A percentile compares a stretch with the other conserved stretches of the same genome.
phyloP scores from a whole-genome alignment of 176 grass and related monocot genomes.

The Panicum miliaceum region DNA sequence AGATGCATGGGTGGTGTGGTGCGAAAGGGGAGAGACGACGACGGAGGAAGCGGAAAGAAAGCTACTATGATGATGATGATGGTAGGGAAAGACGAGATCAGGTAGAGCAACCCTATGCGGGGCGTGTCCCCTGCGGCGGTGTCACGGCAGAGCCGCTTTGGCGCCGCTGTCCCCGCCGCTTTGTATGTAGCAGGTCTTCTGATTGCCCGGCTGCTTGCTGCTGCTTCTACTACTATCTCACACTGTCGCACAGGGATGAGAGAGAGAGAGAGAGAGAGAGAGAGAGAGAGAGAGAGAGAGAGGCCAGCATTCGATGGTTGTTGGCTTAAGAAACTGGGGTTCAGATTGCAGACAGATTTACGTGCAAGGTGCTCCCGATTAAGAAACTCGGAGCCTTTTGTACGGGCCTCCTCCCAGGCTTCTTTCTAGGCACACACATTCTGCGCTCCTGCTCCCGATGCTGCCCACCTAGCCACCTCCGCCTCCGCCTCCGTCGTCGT shows the following conservation, averaged over 20 bases:
- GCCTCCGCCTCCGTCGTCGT: background rate
- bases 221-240: background rate
- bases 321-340: conserved; percentile 16
- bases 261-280: background rate
- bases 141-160: conserved; percentile 62
- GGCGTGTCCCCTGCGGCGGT: conserved; percentile 57
- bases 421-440: conserved; percentile 95
- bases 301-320: background rate
- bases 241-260: background rate
- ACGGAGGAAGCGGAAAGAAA: background rate
- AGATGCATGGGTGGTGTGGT: background rate
- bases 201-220: background rate
- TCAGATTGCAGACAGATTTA: conserved; percentile 50
- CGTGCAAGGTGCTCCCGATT: conserved; percentile 57
- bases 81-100: conserved; percentile 35
- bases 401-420: conserved; percentile 53
- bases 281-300: background rate
- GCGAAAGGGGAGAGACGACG: background rate
- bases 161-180: conserved; percentile 68
- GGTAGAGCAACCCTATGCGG: conserved; percentile 46
- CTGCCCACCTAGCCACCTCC: background rate
- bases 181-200: conserved; percentile 39
- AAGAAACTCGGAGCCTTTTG: conserved; percentile 38
- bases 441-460: conserved; percentile 95
- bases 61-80: conserved; percentile 36